A percentile compares a stretch with the other conserved stretches of the same genome.
Evolutionary conservation across 108 stramenopile species (phyloP).

Genomic region (Fragilaria crotonensis): DNA sequence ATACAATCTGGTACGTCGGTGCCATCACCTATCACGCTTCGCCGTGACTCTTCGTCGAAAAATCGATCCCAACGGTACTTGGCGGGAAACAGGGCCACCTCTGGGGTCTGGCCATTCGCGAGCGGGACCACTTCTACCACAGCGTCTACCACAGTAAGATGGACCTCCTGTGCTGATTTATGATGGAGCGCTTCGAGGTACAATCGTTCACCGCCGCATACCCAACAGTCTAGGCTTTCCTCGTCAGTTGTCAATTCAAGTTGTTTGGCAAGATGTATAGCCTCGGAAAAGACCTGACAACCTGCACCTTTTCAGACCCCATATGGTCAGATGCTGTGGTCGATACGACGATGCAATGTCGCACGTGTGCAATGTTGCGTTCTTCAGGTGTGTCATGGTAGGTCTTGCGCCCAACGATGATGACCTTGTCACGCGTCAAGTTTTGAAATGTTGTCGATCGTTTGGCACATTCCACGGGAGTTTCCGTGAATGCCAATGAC

Average conservation of each 20-base stretch:
- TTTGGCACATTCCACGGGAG: slow-evolving; percentile 64
- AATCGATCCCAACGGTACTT: slow-evolving; percentile 21
- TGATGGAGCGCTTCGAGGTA: slow-evolving; percentile 64
- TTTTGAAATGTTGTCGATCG: slow-evolving; percentile 49
- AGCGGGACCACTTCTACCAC: slow-evolving; percentile 10
- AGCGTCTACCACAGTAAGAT: slow-evolving; percentile 45
- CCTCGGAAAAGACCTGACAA: too few species aligned
- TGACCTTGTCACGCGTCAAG: slow-evolving; percentile 42
- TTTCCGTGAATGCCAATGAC: slow-evolving; percentile 68
- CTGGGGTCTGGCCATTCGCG: background rate
- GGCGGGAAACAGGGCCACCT: slow-evolving; percentile 11
- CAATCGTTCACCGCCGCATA: slow-evolving; percentile 66
- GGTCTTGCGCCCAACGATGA: slow-evolving; percentile 64
- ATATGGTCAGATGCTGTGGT: slow-evolving; percentile 7
- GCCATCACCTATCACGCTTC: background rate
- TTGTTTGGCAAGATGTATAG: too few species aligned
- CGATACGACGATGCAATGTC: slow-evolving; percentile 56
- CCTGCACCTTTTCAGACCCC: background rate
- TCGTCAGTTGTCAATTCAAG: too few species aligned
- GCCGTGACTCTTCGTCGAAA: slow-evolving; percentile 7
- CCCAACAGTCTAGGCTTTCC: slow-evolving; percentile 55
- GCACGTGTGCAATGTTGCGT: slow-evolving; percentile 49
- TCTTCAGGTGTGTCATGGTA: slow-evolving; percentile 42
- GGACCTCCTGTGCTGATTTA: slow-evolving; percentile 30
- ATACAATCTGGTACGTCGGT: background rate